Evolutionary conservation across 352 stramenopile species (phyloP).

Genomic region (Globisporangium mamillatum): DNA sequence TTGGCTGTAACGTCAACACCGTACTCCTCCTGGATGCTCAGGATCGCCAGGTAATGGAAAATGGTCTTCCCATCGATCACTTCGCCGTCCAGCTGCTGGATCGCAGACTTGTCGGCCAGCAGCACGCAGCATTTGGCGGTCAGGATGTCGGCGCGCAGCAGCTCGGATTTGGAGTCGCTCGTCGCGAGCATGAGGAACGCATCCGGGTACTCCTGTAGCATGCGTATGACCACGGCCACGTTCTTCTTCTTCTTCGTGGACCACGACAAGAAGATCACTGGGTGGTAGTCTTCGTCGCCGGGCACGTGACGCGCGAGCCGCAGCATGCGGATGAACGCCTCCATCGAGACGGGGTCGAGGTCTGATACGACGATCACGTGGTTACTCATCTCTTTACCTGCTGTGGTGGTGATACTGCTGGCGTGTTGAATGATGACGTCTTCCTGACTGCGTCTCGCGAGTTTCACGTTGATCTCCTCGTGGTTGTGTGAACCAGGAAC

Average conservation of each 20-base stretch:
- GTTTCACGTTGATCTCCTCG: slow-evolving; percentile 7
- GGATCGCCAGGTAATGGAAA: slow-evolving; percentile 62
- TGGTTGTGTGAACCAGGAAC: neutral
- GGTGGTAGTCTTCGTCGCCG: slow-evolving; percentile 37
- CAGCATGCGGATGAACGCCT: slow-evolving; percentile 51
- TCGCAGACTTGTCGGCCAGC: slow-evolving; percentile 52
- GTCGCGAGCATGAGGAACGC: slow-evolving; percentile 59
- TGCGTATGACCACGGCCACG: slow-evolving; percentile 17
- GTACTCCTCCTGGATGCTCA: slow-evolving; percentile 59
- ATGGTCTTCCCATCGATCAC: slow-evolving; percentile 59
- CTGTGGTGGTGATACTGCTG: slow-evolving; percentile 21
- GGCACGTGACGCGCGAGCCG: slow-evolving; percentile 36
- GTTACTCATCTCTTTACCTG: slow-evolving; percentile 28
- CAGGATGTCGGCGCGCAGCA: slow-evolving; percentile 59
- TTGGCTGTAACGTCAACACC: slow-evolving; percentile 37
- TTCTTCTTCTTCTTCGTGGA: slow-evolving; percentile 27
- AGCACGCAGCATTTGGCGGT: slow-evolving; percentile 51
- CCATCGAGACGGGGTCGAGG: slow-evolving; percentile 37
- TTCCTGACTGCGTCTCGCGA: slow-evolving; percentile 5
- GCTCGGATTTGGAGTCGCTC: slow-evolving; percentile 48
- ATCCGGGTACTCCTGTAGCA: slow-evolving; percentile 42
- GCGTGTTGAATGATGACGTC: slow-evolving; percentile 39
- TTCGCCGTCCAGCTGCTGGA: slow-evolving; percentile 56
- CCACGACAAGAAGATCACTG: slow-evolving; percentile 66
- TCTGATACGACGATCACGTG: slow-evolving; percentile 66